phyloP scores from a whole-genome alignment of 2,329 filamentous ascomycete species.

The Phoma sp. region DNA sequence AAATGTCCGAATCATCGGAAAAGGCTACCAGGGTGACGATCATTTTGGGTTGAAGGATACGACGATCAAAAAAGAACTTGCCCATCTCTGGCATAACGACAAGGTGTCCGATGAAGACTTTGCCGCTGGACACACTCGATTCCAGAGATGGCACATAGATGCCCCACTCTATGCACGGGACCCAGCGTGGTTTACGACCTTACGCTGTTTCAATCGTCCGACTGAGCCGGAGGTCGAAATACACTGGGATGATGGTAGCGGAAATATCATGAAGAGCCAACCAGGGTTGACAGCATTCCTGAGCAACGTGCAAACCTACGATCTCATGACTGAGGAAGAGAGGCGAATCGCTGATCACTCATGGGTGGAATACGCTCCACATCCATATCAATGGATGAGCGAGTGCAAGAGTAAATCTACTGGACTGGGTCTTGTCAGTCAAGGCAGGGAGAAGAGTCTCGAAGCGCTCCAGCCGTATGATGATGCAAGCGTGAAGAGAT shows the following conservation, averaged over 20 bases:
- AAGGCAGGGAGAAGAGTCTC: neutral
- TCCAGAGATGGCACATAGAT: slow-evolving; percentile 59
- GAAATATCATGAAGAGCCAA: slow-evolving; percentile 50
- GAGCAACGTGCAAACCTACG: slow-evolving; percentile 52
- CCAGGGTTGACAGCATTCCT: slow-evolving; percentile 55
- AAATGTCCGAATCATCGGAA: no score
- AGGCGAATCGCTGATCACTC: slow-evolving; percentile 50
- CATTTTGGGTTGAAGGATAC: slow-evolving; percentile 9
- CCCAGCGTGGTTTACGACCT: slow-evolving; percentile 53
- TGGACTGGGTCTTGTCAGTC: neutral
- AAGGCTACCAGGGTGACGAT: neutral
- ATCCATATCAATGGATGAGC: slow-evolving; percentile 12
- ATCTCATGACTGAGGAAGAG: slow-evolving; percentile 52
- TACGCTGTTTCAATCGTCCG: slow-evolving; percentile 50
- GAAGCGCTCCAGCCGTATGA: neutral
- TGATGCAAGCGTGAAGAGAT: neutral
- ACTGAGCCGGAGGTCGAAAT: slow-evolving; percentile 45
- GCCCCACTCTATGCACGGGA: slow-evolving; percentile 52
- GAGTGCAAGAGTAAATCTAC: neutral
- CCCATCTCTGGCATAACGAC: slow-evolving; percentile 49
- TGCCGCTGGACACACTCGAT: slow-evolving; percentile 51
- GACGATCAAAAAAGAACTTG: neutral
- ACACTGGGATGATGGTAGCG: slow-evolving; percentile 53
- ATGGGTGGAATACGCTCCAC: slow-evolving; percentile 51
- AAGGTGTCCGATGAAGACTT: slow-evolving; percentile 54